Percentiles rank a stretch among this genome's conserved stretches.
phyloP scores from a whole-genome alignment of 2,329 filamentous ascomycete species.

The Endothia cerciana region DNA sequence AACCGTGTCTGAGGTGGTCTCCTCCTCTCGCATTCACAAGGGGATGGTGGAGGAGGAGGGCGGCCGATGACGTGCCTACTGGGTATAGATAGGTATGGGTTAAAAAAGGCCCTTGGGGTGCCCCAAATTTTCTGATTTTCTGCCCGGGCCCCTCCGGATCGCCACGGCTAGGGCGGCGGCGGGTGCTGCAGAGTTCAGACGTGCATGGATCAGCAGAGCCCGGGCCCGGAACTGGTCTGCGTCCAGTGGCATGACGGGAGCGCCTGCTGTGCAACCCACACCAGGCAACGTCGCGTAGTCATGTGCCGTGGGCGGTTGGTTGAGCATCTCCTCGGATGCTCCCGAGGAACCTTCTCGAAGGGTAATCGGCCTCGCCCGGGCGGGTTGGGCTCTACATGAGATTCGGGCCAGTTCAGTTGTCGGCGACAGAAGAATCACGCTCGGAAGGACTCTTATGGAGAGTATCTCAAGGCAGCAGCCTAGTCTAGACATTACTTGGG shows the following conservation, averaged over 20 bases:
- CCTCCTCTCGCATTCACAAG: constrained; percentile 2
- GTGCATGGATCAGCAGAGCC: background rate
- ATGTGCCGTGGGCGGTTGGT: background rate
- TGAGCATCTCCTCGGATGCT: constrained; percentile 4
- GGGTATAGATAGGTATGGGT: no score
- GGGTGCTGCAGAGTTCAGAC: background rate
- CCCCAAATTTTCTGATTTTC: no score
- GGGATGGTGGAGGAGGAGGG: background rate
- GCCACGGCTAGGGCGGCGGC: background rate
- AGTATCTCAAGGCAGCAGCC: no score
- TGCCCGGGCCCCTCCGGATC: background rate
- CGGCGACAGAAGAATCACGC: no score
- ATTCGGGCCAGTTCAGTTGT: no score
- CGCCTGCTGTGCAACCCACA: constrained; percentile 1
- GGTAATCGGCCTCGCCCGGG: background rate
- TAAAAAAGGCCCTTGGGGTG: no score
- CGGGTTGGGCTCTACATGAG: no score
- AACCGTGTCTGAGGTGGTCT: background rate
- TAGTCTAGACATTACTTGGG: no score
- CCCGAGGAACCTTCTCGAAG: background rate
- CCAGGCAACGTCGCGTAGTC: background rate
- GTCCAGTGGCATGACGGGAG: background rate
- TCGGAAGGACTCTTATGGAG: no score
- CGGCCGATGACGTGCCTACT: no score
- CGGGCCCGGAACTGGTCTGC: constrained; percentile 4